Conservation (phyloP, 768 basidiomycete species). For the Termitomyces eurrhizus region DNA sequence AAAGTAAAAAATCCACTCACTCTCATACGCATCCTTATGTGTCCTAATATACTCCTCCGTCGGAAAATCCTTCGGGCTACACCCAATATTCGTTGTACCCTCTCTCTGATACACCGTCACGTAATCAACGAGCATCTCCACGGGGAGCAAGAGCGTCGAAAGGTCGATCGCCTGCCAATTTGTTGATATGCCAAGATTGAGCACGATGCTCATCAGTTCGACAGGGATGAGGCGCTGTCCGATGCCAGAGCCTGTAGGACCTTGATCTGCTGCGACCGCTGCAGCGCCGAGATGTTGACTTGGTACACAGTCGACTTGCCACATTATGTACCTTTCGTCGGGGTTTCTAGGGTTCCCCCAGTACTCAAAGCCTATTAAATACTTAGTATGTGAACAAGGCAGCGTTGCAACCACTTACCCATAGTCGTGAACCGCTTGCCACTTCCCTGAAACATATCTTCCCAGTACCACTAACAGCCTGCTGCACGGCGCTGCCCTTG, state of each 20-base stretch:
- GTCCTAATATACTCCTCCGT: too few relatives aligned
- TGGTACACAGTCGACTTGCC: slow-evolving; percentile 59
- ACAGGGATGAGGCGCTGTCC: slow-evolving; percentile 55
- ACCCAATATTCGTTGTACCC: slow-evolving; percentile 56
- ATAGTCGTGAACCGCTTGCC: too few relatives aligned
- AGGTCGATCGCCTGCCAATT: slow-evolving; percentile 65
- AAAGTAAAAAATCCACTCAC: too few relatives aligned
- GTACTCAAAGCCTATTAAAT: too few relatives aligned
- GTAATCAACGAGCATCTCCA: slow-evolving; percentile 71
- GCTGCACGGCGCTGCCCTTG: not conserved
- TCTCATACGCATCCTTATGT: too few relatives aligned
- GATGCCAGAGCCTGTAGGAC: slow-evolving; percentile 40
- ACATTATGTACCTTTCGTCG: slow-evolving; percentile 63
- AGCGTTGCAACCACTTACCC: too few relatives aligned
- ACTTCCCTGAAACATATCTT: slow-evolving; percentile 15
- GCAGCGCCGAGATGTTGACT: slow-evolving; percentile 48
- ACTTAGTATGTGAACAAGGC: too few relatives aligned
- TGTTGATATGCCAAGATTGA: slow-evolving; percentile 62
- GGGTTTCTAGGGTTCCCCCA: slow-evolving; percentile 49
- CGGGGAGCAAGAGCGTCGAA: slow-evolving; percentile 61
- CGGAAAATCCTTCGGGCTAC: slow-evolving; percentile 58
- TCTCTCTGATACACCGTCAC: slow-evolving; percentile 76
- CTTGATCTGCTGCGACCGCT: slow-evolving; percentile 43
- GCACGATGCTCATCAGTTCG: slow-evolving; percentile 56
- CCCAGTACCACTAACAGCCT: not conserved